Conservation (phyloP, 1,284 basidiomycete species). For the Schizophyllum commune region DNA sequence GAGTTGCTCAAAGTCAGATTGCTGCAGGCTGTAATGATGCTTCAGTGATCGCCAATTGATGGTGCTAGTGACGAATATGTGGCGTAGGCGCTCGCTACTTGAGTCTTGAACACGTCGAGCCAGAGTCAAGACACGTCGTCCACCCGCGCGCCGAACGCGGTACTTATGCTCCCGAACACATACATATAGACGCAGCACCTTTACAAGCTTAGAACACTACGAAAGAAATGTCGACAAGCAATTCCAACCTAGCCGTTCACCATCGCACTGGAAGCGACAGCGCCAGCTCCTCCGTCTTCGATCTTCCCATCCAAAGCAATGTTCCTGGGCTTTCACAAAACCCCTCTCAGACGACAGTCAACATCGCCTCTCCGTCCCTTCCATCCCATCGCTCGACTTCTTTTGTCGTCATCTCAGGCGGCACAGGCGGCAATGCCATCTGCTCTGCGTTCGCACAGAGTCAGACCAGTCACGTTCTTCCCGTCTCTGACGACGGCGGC, state of each 20-base stretch:
- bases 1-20: too few species aligned
- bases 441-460: constrained; percentile 59
- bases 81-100: too few species aligned
- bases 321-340: constrained; percentile 1
- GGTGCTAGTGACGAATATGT: too few species aligned
- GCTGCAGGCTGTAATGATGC: too few species aligned
- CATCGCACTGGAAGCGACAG: constrained; percentile 27
- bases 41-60: too few species aligned
- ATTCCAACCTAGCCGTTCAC: not conserved
- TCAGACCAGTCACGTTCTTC: constrained; percentile 63
- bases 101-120: too few species aligned
- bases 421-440: constrained; percentile 78
- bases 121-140: too few species aligned
- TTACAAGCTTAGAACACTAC: too few species aligned
- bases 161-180: too few species aligned
- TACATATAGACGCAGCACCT: too few species aligned
- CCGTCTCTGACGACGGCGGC: constrained; percentile 83
- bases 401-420: constrained; percentile 68
- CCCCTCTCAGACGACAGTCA: not conserved
- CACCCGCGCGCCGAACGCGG: too few species aligned
- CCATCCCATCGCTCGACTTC: constrained; percentile 11
- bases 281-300: constrained; percentile 65
- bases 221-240: not conserved
- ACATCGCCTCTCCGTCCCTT: not conserved
- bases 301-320: constrained; percentile 45